Percentiles rank a stretch among this genome's conserved stretches.
These are phyloP conservation scores for Pichia deserticola DNA, from an alignment of 805 yeast species.

Conservation along the genomic window DNA sequence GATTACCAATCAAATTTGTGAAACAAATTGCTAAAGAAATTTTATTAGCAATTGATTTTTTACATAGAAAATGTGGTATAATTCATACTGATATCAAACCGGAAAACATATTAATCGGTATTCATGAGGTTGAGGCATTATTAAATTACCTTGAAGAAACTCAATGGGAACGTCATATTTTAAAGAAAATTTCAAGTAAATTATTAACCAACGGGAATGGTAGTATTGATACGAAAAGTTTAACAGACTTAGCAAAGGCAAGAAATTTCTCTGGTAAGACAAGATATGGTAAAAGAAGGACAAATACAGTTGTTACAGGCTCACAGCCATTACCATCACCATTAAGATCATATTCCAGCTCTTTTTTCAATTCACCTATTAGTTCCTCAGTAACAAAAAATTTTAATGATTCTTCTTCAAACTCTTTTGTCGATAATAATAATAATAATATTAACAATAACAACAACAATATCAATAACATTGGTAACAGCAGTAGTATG, in stretches of 20 bases:
- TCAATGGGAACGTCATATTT: slow-evolving; percentile 29
- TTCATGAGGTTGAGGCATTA: slow-evolving; percentile 46
- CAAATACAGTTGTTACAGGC: slow-evolving; percentile 71
- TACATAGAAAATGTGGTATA: slow-evolving; percentile 56
- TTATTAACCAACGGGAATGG: slow-evolving; percentile 15
- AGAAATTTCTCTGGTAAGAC: slow-evolving; percentile 23
- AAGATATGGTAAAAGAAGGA: slow-evolving; percentile 44
- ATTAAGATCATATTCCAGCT: slow-evolving; percentile 42
- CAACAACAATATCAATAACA: neutral
- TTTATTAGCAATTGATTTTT: slow-evolving; percentile 46
- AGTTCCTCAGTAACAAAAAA: neutral
- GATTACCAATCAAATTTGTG: slow-evolving; percentile 46
- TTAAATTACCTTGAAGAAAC: slow-evolving; percentile 37
- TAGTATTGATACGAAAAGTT: slow-evolving; percentile 9
- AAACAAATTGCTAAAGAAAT: slow-evolving; percentile 54
- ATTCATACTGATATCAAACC: slow-evolving; percentile 76
- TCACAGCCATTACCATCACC: slow-evolving; percentile 94
- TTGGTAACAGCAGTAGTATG: no score
- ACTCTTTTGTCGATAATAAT: neutral
- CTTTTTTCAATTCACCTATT: slow-evolving; percentile 24
- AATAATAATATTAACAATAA: slow-evolving; percentile 10
- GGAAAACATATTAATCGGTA: slow-evolving; percentile 54
- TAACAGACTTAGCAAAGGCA: slow-evolving; percentile 10
- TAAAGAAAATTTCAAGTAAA: slow-evolving; percentile 22
- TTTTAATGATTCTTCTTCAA: neutral